A percentile compares a stretch with the other conserved stretches of the same genome.
Evolutionary conservation across 2,329 filamentous ascomycete species (phyloP).

Genomic region (Aureobasidium sp.): DNA sequence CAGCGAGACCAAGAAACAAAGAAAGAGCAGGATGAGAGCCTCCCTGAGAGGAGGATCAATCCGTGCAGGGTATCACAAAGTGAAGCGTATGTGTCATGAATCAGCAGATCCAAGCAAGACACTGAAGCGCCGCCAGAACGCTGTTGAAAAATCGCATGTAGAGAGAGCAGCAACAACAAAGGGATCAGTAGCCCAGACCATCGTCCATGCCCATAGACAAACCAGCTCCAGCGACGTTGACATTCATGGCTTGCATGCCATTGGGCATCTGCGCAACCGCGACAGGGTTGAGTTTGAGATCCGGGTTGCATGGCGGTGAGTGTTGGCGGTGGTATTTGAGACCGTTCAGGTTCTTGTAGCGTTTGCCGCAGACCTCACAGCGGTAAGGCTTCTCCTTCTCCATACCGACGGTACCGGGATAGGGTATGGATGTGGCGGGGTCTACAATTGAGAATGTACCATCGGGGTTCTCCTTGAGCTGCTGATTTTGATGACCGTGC

Average conservation of each 20-base stretch:
- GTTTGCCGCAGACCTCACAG: slow-evolving; percentile 93
- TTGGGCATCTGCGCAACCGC: slow-evolving; percentile 28
- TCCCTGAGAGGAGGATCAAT: neutral
- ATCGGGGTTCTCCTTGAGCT: slow-evolving; percentile 92
- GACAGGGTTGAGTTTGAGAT: slow-evolving; percentile 51
- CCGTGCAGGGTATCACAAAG: slow-evolving; percentile 15
- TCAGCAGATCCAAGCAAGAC: neutral
- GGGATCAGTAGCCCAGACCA: slow-evolving; percentile 33
- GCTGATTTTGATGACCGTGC: slow-evolving; percentile 94
- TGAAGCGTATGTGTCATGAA: slow-evolving; percentile 6
- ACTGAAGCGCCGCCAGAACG: neutral
- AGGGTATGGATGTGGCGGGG: slow-evolving; percentile 86
- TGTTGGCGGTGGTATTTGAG: slow-evolving; percentile 78
- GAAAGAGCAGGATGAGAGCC: neutral
- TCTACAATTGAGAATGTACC: slow-evolving; percentile 98
- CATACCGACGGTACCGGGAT: slow-evolving; percentile 96
- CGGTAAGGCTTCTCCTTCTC: slow-evolving; percentile 99
- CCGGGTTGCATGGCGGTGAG: slow-evolving; percentile 83
- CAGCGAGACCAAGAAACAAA: neutral
- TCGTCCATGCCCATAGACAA: slow-evolving; percentile 49
- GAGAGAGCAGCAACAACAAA: neutral
- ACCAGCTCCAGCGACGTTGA: slow-evolving; percentile 46
- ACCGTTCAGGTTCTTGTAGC: slow-evolving; percentile 98
- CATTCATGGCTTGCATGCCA: slow-evolving; percentile 38
- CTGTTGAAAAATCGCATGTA: neutral